These are phyloP conservation scores for Talaromyces sp. DNA, from an alignment of 2,329 filamentous ascomycete species.

Conservation along the genomic window DNA sequence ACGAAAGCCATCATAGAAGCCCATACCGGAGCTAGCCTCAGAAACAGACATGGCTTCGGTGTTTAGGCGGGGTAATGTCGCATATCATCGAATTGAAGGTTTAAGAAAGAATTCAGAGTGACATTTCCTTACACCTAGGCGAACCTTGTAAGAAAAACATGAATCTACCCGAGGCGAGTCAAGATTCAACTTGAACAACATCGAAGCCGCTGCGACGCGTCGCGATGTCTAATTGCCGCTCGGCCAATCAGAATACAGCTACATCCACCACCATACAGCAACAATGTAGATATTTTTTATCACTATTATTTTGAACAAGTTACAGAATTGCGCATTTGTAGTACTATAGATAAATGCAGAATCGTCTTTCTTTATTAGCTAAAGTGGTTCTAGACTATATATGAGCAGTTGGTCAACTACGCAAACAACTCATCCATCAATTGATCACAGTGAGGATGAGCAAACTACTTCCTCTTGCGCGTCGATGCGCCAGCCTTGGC, in stretches of 20 bases:
- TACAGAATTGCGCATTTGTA: not conserved
- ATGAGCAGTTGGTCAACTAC: not conserved
- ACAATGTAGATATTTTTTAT: not conserved
- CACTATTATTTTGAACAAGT: not conserved
- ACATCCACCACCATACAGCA: not conserved
- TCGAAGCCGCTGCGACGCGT: constrained; percentile 3
- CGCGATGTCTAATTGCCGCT: constrained; percentile 5
- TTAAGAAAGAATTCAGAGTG: not conserved
- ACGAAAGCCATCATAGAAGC: not conserved
- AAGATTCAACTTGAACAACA: not conserved
- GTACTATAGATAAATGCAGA: not conserved
- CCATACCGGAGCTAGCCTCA: constrained; percentile 7
- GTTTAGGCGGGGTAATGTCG: not conserved
- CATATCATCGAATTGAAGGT: not conserved
- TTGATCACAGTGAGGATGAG: not conserved
- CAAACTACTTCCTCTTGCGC: constrained; percentile 29
- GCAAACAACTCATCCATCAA: not conserved
- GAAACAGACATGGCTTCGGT: not conserved
- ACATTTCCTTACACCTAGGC: not conserved
- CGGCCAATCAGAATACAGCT: constrained; percentile 6
- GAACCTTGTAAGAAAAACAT: not conserved
- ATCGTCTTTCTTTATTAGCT: not conserved
- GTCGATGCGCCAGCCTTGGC: constrained; percentile 26
- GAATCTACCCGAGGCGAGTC: not conserved
- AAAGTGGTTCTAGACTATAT: not conserved